Base-by-base conservation (phyloP, 352 stramenopile species). In the Saprolegnia diclina region DNA sequence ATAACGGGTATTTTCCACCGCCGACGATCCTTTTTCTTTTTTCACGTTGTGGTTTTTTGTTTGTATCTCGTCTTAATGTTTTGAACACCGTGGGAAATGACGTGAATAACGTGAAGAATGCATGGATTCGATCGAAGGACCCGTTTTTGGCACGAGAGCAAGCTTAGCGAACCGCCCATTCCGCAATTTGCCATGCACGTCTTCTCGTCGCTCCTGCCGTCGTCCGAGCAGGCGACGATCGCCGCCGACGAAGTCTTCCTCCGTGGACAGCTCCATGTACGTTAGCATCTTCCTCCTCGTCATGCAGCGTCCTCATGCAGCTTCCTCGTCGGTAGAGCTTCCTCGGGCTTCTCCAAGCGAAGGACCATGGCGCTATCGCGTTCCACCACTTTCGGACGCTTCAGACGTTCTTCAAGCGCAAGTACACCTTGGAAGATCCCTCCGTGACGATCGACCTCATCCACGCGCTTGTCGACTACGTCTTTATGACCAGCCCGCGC, bases 381-480 rank as follows among this genome's bases (percentile, higher is more conserved):
- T 85, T 81, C 38, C 80, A 73, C 29, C 83, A 91, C 57, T 88
- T 90, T 52, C 82, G 80, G 55, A 73, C 65, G 24, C 29, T 91
- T 1, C 75, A 85, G 42, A 90, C 76, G 52, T 73, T 85, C 21
- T 85, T 82, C 74, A 79, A 81, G 50, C 73, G 90, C 62, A 91
- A 91, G 65, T 79, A 90, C 63, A 72, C 72, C 59, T 67, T 91
- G 56, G 77, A 80, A 1, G 57, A 69, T 38, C 1, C 64, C 16
- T 21, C 11, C 22, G 45, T 89, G 45, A 80, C 87, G 26, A 22
- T 61, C 14, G 45, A 80, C 48, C 71, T 91, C 18, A 83, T 89
- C 50, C 63, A 79, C 6, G 70, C 68, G 52, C 69, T 91, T 22
- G 72, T 84, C 37, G 67, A 66, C 9, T 69, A 62, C 37, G 63